Base-by-base conservation (phyloP, 768 basidiomycete genomes). In the Phylloporus arenicola region DNA sequence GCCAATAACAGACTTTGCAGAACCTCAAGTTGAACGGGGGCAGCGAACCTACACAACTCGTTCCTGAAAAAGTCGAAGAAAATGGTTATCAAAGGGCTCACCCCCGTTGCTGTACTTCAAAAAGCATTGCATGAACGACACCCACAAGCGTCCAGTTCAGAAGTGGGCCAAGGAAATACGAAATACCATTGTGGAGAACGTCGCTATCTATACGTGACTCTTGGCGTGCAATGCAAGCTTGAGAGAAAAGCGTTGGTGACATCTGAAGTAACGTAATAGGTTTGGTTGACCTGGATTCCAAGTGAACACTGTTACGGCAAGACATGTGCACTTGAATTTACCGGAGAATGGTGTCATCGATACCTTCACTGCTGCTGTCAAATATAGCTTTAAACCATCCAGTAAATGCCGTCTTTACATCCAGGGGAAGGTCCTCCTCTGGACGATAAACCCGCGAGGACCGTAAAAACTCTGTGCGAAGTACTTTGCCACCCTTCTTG, bases 81-180 rank as follows among this genome's bases (percentile, higher is more conserved):
- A 12, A 17, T n/a, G 11, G 9, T 24, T 13, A 44, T 6, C 9
- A 43, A 13, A 35, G n/a, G 8, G 59, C 75, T 57, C 57, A 87
- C 87, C 72, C 72, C 52, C 68, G 74, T 29, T 74, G 72, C 47
- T 80, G 74, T 34, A 88, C 74, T 45, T 90, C 86, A 51, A 69
- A 73, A 24, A 82, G 64, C 48, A 91, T 72, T 1, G 75, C 78
- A 62, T 78, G 79, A 47, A 89, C 73, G 11, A 90, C 81, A 3
- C 86, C 86, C 3, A 84, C 82, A 6, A 90, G 75, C 0, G 88
- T 89, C 89, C 89, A 92, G 54, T 79, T 83, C 35, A 92, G 72
- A 17, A 91, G 69, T 0, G 83, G 80, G 5, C 81, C 80, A 19
- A 82, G 77, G 58, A 91, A 90, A 64, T 87, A 91, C 6, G 84